Conservation (phyloP, 192 early-diverging fungal species). For the Coemansia sp. region DNA sequence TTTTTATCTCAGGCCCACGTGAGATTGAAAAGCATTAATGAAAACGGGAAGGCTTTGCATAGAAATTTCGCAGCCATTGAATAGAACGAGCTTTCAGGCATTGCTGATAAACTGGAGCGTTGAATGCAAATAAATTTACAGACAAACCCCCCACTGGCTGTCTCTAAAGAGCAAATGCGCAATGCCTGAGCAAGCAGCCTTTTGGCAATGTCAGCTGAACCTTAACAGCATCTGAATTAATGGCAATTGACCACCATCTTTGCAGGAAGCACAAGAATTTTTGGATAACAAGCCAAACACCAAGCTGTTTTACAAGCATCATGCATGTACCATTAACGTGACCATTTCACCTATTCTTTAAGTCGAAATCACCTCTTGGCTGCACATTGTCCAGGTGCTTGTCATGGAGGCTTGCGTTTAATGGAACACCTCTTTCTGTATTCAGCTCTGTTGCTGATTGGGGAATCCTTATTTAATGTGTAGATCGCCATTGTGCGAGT, state of each 20-base stretch:
- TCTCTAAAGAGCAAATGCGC: background rate
- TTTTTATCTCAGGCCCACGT: background rate
- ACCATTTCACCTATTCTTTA: background rate
- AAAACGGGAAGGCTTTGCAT: background rate
- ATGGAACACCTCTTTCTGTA: background rate
- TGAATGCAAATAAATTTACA: background rate
- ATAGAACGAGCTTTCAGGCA: background rate
- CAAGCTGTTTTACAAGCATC: background rate
- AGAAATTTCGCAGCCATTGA: background rate
- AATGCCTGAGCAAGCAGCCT: background rate
- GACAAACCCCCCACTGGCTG: background rate
- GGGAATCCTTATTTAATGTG: background rate
- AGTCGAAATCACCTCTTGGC: background rate
- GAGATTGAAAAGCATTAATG: background rate
- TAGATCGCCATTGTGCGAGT: background rate
- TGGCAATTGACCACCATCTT: background rate
- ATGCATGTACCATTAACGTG: background rate
- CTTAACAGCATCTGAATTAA: background rate
- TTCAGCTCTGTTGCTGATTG: background rate
- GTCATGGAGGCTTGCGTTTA: background rate
- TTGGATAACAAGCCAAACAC: background rate
- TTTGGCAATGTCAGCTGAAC: background rate
- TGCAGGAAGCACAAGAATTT: background rate
- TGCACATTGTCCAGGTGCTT: background rate
- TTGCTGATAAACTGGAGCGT: background rate